phyloP scores from a whole-genome alignment of 768 basidiomycete species.

The Termitomyces sp. region DNA sequence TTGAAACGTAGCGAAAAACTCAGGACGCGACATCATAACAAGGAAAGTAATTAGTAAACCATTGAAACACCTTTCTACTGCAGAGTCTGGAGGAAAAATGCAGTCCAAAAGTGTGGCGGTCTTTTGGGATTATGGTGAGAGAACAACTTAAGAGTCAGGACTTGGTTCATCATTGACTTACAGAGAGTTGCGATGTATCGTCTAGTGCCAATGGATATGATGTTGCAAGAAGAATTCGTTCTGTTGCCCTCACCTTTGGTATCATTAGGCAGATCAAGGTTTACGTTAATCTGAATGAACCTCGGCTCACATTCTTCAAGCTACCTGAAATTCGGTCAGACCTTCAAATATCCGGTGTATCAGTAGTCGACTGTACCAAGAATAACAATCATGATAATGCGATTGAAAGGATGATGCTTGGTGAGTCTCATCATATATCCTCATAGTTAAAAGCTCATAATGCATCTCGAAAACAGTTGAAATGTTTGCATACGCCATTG shows the following conservation, averaged over 20 bases:
- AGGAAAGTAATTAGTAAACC: background rate
- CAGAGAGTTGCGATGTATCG: slow-evolving; percentile 39
- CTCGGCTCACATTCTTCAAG: slow-evolving; percentile 18
- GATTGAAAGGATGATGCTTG: slow-evolving; percentile 41
- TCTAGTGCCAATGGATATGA: slow-evolving; percentile 34
- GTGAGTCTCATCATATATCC: slow-evolving; percentile 22
- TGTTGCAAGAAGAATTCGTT: slow-evolving; percentile 37
- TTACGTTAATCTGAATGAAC: slow-evolving; percentile 40
- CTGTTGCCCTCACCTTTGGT: slow-evolving; percentile 41
- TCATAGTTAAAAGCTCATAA: background rate
- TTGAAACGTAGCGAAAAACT: background rate
- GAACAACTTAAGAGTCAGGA: background rate
- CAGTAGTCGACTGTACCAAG: slow-evolving; percentile 27
- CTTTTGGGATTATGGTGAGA: slow-evolving; percentile 10
- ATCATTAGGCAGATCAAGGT: slow-evolving; percentile 46
- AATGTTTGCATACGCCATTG: slow-evolving; percentile 58
- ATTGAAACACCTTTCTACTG: background rate
- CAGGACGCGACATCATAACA: background rate
- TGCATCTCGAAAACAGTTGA: slow-evolving; percentile 39
- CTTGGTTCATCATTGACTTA: background rate
- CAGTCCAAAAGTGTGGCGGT: slow-evolving; percentile 1
- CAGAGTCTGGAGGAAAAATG: background rate
- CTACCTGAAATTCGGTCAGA: slow-evolving; percentile 32
- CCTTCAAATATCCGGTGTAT: slow-evolving; percentile 41
- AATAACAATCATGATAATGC: slow-evolving; percentile 27